Evolutionary conservation across 2,329 filamentous ascomycete species (phyloP).

Genomic region (Claviceps citrina): DNA sequence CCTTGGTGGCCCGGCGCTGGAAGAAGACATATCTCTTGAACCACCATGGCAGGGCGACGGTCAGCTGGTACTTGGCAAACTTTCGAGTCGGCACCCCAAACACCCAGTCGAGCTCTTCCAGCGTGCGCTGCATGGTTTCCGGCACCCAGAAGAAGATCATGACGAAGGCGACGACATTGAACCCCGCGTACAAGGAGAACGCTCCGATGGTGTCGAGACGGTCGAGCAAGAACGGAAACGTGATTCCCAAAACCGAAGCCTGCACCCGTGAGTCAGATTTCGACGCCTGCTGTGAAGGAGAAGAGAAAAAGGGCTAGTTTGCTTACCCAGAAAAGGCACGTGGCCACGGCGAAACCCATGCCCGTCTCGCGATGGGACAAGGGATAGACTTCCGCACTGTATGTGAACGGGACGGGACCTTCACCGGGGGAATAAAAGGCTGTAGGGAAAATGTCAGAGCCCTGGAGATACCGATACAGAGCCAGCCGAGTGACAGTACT

Average conservation of each 20-base stretch:
- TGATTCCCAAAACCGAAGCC: conserved; percentile 33
- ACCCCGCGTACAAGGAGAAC: conserved; percentile 37
- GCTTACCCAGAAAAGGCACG: conserved; percentile 35
- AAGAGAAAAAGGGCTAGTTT: not conserved
- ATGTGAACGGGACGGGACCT: conserved; percentile 46
- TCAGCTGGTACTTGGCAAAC: conserved; percentile 25
- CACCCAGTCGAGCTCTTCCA: conserved; percentile 36
- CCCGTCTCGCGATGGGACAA: conserved; percentile 48
- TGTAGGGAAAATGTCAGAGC: conserved; percentile 1
- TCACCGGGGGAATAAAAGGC: conserved; percentile 51
- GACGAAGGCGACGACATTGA: conserved; percentile 37
- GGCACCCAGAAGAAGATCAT: conserved; percentile 34
- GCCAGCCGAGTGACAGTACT: not conserved
- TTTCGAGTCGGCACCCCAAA: conserved; percentile 30
- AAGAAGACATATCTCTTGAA: conserved; percentile 20
- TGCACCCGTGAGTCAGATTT: not conserved
- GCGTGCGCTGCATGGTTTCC: conserved; percentile 40
- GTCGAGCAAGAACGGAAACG: conserved; percentile 33
- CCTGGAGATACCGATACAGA: too few relatives aligned
- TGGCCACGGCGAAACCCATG: conserved; percentile 48
- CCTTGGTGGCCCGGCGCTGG: conserved; percentile 16
- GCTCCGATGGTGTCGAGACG: conserved; percentile 20
- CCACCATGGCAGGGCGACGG: conserved; percentile 18
- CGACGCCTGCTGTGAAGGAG: not conserved
- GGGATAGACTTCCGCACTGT: conserved; percentile 49